These are phyloP conservation scores for Fistulinella prunicolor DNA, from an alignment of 768 basidiomycete genomes.

Conservation along the genomic window DNA sequence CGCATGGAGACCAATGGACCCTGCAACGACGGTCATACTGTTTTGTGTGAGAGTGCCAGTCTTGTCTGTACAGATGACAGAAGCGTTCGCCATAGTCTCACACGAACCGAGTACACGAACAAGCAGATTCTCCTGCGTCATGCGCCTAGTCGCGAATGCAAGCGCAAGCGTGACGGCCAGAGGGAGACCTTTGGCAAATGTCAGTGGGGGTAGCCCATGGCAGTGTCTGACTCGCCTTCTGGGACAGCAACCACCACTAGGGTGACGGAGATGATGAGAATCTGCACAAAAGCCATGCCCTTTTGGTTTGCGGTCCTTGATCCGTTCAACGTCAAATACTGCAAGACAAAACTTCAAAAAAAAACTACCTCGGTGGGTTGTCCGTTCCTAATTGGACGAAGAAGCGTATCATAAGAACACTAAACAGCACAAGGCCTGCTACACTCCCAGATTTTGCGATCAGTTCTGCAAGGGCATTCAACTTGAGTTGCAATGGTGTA, in stretches of 20 bases:
- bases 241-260: conserved; percentile 86
- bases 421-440: conserved; percentile 81
- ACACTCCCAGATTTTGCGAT: conserved; percentile 89
- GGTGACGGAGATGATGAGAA: conserved; percentile 92
- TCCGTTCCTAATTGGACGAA: conserved; percentile 79
- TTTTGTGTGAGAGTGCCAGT: conserved; percentile 97
- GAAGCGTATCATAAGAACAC: conserved; percentile 87
- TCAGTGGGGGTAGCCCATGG: not conserved
- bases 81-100: conserved; percentile 98
- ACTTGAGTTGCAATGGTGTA: conserved; percentile 91
- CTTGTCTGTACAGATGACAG: conserved; percentile 94
- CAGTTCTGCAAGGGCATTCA: conserved; percentile 90
- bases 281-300: conserved; percentile 87
- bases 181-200: conserved; percentile 62
- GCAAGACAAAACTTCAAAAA: not conserved
- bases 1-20: conserved; percentile 89
- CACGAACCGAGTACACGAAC: conserved; percentile 96
- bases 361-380: conserved; percentile 52
- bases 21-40: conserved; percentile 93
- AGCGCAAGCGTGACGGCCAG: conserved; percentile 95
- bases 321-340: conserved; percentile 6
- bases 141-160: conserved; percentile 97
- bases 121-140: conserved; percentile 92
- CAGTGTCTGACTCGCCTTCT: conserved; percentile 49
- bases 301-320: conserved; percentile 71